Percentiles rank a stretch among this genome's conserved stretches.
Evolutionary conservation across 2,329 filamentous ascomycete genomes (phyloP).

Genomic region (Xylariaceae sp.): DNA sequence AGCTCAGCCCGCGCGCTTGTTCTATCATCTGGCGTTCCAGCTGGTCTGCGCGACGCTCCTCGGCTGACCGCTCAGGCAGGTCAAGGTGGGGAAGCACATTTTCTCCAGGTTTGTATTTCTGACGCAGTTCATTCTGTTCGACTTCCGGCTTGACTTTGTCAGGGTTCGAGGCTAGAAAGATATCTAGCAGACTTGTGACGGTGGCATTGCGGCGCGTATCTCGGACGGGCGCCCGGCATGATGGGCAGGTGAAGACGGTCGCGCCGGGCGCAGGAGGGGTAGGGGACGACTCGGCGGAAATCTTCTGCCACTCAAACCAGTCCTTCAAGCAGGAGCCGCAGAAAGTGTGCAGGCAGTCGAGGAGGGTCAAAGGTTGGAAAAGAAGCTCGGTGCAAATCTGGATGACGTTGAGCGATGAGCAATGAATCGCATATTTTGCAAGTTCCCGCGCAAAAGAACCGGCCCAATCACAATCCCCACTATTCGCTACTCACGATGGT

Average conservation of each 20-base stretch:
- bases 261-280: constrained; percentile 46
- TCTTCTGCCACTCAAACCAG: constrained; percentile 84
- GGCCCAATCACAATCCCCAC: neutral
- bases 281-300: constrained; percentile 50
- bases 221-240: constrained; percentile 81
- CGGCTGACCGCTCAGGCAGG: constrained; percentile 46
- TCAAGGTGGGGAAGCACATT: constrained; percentile 65
- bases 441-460: neutral
- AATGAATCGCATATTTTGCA: neutral
- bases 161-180: constrained; percentile 78
- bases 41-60: constrained; percentile 54
- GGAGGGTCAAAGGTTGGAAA: constrained; percentile 83
- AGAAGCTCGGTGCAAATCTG: constrained; percentile 97
- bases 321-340: constrained; percentile 93
- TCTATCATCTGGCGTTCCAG: constrained; percentile 67
- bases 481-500: constrained; percentile 7
- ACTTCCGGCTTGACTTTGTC: constrained; percentile 62
- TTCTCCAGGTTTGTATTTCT: constrained; percentile 77
- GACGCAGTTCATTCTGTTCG: constrained; percentile 73
- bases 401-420: constrained; percentile 1
- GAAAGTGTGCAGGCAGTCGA: constrained; percentile 93
- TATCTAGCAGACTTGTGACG: constrained; percentile 83
- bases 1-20: constrained; percentile 67
- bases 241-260: constrained; percentile 76
- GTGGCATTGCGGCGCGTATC: constrained; percentile 88